Conservation (phyloP, 2,329 filamentous ascomycete genomes). For the Colletotrichum sublineola region DNA sequence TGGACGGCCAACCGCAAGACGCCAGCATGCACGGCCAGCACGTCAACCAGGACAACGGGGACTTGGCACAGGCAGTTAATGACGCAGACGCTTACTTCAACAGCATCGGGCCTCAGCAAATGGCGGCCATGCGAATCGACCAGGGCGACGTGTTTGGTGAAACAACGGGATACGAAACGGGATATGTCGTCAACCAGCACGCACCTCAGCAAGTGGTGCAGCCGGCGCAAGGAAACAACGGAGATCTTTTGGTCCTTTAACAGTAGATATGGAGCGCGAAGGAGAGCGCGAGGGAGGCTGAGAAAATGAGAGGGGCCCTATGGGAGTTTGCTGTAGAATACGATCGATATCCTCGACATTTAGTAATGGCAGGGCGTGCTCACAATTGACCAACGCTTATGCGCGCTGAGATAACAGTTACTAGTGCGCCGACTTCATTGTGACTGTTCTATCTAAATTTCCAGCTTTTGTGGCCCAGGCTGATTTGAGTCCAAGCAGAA, state of each 20-base stretch:
- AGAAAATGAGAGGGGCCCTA: neutral
- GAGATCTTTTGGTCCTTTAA: slow-evolving; percentile 78
- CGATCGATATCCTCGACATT: slow-evolving; percentile 27
- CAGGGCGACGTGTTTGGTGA: slow-evolving; percentile 75
- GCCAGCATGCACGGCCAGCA: slow-evolving; percentile 59
- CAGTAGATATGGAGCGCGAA: slow-evolving; percentile 31
- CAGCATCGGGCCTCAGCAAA: slow-evolving; percentile 78
- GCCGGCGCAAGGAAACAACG: slow-evolving; percentile 76
- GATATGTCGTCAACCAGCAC: slow-evolving; percentile 85
- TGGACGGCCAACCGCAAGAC: slow-evolving; percentile 65
- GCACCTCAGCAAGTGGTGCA: slow-evolving; percentile 82
- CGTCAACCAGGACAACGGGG: slow-evolving; percentile 50
- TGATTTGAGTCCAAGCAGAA: neutral
- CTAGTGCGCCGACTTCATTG: neutral
- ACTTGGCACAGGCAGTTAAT: slow-evolving; percentile 79
- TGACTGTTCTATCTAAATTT: neutral
- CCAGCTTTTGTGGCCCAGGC: too few species aligned
- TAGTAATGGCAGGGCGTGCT: slow-evolving; percentile 20
- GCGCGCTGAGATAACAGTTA: neutral
- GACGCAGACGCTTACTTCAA: slow-evolving; percentile 94
- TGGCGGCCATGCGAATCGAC: slow-evolving; percentile 78
- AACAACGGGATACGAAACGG: slow-evolving; percentile 64
- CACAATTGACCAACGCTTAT: neutral
- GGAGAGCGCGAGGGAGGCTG: neutral
- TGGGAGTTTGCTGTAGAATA: slow-evolving; percentile 31